These are phyloP conservation scores for Pyronema omphalodes DNA, from an alignment of 495 filamentous ascomycete genomes.

Conservation along the genomic window DNA sequence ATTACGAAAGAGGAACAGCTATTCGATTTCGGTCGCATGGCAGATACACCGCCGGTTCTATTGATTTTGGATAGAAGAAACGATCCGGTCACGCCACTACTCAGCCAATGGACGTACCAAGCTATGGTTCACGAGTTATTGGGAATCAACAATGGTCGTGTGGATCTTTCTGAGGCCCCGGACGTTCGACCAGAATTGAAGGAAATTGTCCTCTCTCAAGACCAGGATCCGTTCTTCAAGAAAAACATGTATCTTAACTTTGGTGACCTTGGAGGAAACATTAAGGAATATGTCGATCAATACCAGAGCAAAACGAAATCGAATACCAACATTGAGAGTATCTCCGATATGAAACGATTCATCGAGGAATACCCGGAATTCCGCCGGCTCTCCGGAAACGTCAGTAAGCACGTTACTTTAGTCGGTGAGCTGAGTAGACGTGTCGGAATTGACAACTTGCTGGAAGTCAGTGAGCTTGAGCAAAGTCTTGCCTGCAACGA, in stretches of 20 bases:
- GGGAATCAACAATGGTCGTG: conserved; percentile 81
- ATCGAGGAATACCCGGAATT: conserved; percentile 98
- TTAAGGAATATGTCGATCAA: conserved; percentile 96
- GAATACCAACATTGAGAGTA: conserved; percentile 87
- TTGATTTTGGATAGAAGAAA: conserved; percentile 81
- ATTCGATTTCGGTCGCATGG: conserved; percentile 78
- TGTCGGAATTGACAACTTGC: conserved; percentile 62
- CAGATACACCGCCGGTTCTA: conserved; percentile 85
- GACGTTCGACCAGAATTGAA: conserved; percentile 80
- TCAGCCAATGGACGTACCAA: conserved; percentile 98
- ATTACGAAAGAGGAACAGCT: conserved; percentile 92
- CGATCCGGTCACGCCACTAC: conserved; percentile 85
- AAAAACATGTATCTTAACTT: conserved; percentile 99
- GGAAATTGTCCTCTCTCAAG: conserved; percentile 90
- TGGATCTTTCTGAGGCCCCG: conserved; percentile 70
- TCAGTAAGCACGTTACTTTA: conserved; percentile 93
- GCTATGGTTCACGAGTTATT: conserved; percentile 96
- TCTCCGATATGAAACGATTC: conserved; percentile 96
- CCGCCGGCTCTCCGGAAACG: conserved; percentile 86
- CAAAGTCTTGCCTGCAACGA: conserved; percentile 95
- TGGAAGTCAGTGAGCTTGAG: conserved; percentile 91
- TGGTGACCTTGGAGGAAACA: conserved; percentile 88
- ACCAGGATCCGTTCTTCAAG: conserved; percentile 98
- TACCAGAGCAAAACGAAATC: conserved; percentile 90
- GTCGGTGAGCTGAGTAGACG: conserved; percentile 81